Evolutionary conservation across 345 rosid species (phyloP).

Genomic region (Boechera retrofracta): DNA sequence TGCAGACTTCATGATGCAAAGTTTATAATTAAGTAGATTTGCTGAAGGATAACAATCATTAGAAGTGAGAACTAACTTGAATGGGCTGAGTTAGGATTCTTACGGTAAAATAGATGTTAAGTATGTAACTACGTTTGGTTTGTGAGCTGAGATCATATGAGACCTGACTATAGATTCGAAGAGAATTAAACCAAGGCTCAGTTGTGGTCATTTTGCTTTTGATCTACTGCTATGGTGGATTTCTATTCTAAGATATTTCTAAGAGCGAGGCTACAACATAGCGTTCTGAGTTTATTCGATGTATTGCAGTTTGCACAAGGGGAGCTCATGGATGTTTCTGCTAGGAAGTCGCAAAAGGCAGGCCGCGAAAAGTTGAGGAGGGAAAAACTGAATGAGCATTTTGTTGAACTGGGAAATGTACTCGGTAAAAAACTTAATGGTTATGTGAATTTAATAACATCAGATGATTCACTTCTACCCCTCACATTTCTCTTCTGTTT

Average conservation of each 20-base stretch:
- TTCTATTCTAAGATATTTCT: constrained; percentile 11
- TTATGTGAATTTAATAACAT: neutral
- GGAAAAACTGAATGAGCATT: constrained; percentile 87
- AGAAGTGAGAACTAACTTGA: constrained; percentile 20
- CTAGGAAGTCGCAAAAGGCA: constrained; percentile 81
- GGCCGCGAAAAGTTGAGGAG: constrained; percentile 93
- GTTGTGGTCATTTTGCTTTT: constrained; percentile 1
- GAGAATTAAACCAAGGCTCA: neutral
- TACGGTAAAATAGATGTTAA: neutral
- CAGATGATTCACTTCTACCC: constrained; percentile 4
- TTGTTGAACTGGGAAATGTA: constrained; percentile 73
- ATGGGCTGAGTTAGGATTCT: constrained; percentile 4
- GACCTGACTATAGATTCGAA: neutral
- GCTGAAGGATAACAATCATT: neutral
- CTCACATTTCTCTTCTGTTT: constrained; percentile 12
- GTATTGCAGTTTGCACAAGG: constrained; percentile 26
- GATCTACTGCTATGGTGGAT: constrained; percentile 5
- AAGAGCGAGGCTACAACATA: neutral
- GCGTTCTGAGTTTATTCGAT: constrained; percentile 5
- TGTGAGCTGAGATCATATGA: constrained; percentile 18
- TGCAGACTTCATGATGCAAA: neutral
- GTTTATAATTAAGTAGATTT: constrained; percentile 1
- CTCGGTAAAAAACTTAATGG: constrained; percentile 54
- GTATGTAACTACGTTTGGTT: neutral
- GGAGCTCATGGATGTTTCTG: constrained; percentile 55